Base-by-base conservation (phyloP, 2,329 filamentous ascomycete species). In the Bipolaris gigantea region DNA sequence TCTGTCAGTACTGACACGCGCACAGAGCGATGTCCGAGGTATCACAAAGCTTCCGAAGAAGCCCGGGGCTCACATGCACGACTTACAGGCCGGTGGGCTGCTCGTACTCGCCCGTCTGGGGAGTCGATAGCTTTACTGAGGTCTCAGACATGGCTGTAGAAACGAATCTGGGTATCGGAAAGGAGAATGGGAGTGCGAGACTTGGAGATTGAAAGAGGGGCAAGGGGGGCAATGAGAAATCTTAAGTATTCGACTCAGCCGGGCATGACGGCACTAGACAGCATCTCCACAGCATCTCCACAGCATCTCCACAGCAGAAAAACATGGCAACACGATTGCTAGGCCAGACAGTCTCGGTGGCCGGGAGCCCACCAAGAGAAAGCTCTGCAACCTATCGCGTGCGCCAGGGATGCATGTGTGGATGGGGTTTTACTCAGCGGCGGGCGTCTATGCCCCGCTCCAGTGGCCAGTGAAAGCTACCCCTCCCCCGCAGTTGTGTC, bases 61-160 rank as follows among this genome's bases (percentile, higher is more conserved):
- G 9, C 13, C 50, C 36, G 53, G 38, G 18, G 2, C 19, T 10
- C 34, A 48, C 25, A 30, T 33, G 36, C 30, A 19, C 23, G 5
- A 79, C 79, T 76, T 75, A 81, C 79, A 82, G 76, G 66, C 79
- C 79, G 49, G 77, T 81, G 54, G 80, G 80, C 76, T 82, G 80
- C 48, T 78, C 75, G 64, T 80, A 81, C 71, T 82, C 79, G 73
- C 79, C 87, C 65, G 85, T 84, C 63, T 83, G 59, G 54, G 89
- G 88, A 66, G 88, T 90, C 78, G 86, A 84, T 68, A 91, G 81
- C 73, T 87, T 81, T 61, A 81, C 76, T 51, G 80, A 81, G 30
- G 69, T 54, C 50, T 55, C 67, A 66, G 86, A 70, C 72, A 77
- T 78, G 67, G 63, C 76, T 59, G 41, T 40, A 49, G 33, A 55